Evolutionary conservation across 2,329 filamentous ascomycete genomes (phyloP).

Genomic region (Pseudomassariella vexata): DNA sequence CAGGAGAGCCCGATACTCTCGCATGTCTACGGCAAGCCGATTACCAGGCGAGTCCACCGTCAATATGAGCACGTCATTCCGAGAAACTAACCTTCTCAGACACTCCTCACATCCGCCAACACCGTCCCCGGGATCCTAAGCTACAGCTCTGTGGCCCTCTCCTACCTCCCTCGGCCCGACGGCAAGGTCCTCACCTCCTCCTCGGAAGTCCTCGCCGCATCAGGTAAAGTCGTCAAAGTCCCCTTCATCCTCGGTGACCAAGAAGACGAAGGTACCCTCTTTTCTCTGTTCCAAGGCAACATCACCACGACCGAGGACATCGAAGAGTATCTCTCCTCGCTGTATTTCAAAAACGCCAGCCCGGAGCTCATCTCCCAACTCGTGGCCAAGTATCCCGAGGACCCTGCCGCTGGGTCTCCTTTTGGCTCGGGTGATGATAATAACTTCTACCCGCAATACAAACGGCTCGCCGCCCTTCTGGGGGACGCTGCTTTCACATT

Average conservation of each 20-base stretch:
- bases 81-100: constrained; percentile 13
- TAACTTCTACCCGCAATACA: constrained; percentile 70
- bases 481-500: constrained; percentile 73
- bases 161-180: constrained; percentile 70
- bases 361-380: constrained; percentile 46
- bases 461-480: constrained; percentile 67
- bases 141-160: constrained; percentile 63
- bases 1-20: constrained; percentile 47
- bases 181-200: constrained; percentile 55
- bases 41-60: constrained; percentile 38
- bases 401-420: constrained; percentile 56
- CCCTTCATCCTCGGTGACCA: constrained; percentile 67
- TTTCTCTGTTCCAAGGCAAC: constrained; percentile 64
- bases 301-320: constrained; percentile 56
- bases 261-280: constrained; percentile 75
- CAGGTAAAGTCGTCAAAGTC: constrained; percentile 51
- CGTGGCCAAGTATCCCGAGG: constrained; percentile 57
- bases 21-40: constrained; percentile 58
- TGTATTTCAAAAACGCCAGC: constrained; percentile 56
- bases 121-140: constrained; percentile 63
- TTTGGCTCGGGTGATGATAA: constrained; percentile 65
- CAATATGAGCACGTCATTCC: no score
- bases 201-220: constrained; percentile 50
- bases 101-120: constrained; percentile 60
- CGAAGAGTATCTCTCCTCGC: constrained; percentile 52